A percentile compares a stretch with the other conserved stretches of the same genome.
Conservation (phyloP, 768 basidiomycete species). For the Pisolithus orientalis region DNA sequence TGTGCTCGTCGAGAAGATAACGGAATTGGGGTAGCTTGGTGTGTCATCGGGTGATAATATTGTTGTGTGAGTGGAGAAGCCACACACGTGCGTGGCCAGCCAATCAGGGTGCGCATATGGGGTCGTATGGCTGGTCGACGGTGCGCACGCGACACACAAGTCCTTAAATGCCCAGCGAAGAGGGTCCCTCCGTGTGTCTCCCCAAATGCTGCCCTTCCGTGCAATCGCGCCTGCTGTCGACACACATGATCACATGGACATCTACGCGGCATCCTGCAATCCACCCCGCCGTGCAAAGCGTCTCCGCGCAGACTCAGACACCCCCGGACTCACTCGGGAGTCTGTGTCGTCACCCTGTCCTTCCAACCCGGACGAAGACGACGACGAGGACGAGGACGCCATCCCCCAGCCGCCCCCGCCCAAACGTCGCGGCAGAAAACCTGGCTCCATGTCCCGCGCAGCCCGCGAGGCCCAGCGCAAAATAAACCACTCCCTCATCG, state of each 20-base stretch:
- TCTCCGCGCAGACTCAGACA: conserved; percentile 17
- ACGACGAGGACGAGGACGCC: conserved; percentile 18
- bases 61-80: neutral
- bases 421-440: conserved; percentile 68
- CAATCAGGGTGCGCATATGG: conserved; percentile 13
- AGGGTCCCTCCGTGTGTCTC: neutral
- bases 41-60: neutral
- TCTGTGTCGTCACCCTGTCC: conserved; percentile 4
- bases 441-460: conserved; percentile 63
- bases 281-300: conserved; percentile 44
- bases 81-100: conserved; percentile 18
- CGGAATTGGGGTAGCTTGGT: neutral
- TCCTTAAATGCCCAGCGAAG: neutral
- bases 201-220: conserved; percentile 15
- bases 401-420: conserved; percentile 22
- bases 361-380: conserved; percentile 17
- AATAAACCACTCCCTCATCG: conserved; percentile 92
- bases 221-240: conserved; percentile 18
- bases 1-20: neutral
- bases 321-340: neutral
- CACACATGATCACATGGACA: conserved; percentile 9
- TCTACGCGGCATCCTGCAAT: conserved; percentile 36
- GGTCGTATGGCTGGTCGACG: conserved; percentile 11
- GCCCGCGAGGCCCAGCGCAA: conserved; percentile 85
- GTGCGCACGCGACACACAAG: conserved; percentile 17